phyloP scores from a whole-genome alignment of 805 yeast species.

The Ogataea glucozyma region DNA sequence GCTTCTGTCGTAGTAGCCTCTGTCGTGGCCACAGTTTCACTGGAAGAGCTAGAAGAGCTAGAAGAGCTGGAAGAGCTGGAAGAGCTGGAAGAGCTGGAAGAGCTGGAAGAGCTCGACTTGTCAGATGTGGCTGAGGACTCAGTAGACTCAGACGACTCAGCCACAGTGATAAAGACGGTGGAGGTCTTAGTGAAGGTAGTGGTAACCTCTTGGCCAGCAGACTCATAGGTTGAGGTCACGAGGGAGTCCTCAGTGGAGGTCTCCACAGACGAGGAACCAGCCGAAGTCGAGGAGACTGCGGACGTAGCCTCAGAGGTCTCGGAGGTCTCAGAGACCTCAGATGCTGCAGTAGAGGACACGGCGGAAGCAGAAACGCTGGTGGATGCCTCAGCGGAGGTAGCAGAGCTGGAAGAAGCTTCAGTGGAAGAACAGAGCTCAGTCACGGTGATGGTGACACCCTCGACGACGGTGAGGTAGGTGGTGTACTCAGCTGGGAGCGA shows the following conservation, averaged over 20 bases:
- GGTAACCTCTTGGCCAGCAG: constrained; percentile 20
- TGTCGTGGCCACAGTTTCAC: no score
- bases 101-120: constrained; percentile 8
- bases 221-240: constrained; percentile 19
- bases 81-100: constrained; percentile 11
- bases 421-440: constrained; percentile 19
- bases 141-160: constrained; percentile 14
- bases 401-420: constrained; percentile 5
- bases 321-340: background rate
- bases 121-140: constrained; percentile 12
- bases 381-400: constrained; percentile 6
- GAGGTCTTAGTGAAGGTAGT: constrained; percentile 25
- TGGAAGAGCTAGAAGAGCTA: constrained; percentile 8
- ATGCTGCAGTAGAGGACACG: no score
- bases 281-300: constrained; percentile 3
- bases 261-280: constrained; percentile 4
- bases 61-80: constrained; percentile 11
- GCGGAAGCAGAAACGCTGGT: background rate
- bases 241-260: constrained; percentile 13
- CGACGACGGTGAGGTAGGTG: constrained; percentile 21
- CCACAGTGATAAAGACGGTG: constrained; percentile 21
- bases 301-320: constrained; percentile 4
- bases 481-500: constrained; percentile 17
- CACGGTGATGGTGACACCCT: constrained; percentile 25
- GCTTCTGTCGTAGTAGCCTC: constrained; percentile 2